Conservation (phyloP, 2,329 filamentous ascomycete genomes). For the Arthrinium puccinioides region DNA sequence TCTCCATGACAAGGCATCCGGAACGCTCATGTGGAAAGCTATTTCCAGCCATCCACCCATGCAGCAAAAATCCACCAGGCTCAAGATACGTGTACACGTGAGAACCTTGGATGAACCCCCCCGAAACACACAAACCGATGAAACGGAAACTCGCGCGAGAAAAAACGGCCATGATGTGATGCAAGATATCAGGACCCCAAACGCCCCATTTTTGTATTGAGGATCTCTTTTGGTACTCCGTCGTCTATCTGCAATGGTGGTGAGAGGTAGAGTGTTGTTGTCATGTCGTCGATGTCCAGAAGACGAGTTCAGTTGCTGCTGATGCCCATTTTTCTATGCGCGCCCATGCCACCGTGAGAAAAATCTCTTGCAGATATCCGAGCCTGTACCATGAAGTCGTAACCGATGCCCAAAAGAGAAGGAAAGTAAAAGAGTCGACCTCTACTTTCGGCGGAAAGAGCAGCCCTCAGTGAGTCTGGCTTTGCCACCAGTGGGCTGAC, state of each 20-base stretch:
- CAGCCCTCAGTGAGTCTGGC: conserved; percentile 98
- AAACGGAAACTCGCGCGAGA: too few species aligned
- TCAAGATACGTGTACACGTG: conserved; percentile 28
- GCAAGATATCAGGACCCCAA: conserved; percentile 74
- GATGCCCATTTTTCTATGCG: conserved; percentile 31
- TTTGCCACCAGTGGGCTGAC: conserved; percentile 99
- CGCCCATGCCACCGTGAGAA: conserved; percentile 38
- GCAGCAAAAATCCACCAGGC: conserved; percentile 30
- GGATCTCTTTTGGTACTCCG: conserved; percentile 53
- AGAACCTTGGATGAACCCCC: too few species aligned
- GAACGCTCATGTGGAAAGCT: conserved; percentile 50
- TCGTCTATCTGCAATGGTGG: conserved; percentile 72
- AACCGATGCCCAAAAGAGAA: conserved; percentile 35
- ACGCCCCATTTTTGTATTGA: conserved; percentile 59
- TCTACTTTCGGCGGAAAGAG: conserved; percentile 99
- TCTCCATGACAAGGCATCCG: conserved; percentile 22
- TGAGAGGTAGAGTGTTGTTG: conserved; percentile 36
- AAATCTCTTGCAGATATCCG: conserved; percentile 50
- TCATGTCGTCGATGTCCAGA: conserved; percentile 26
- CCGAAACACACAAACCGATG: conserved; percentile 29
- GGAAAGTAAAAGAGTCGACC: conserved; percentile 34
- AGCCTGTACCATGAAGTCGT: conserved; percentile 47
- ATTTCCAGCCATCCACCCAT: conserved; percentile 53
- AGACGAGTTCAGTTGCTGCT: conserved; percentile 24
- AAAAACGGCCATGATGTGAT: conserved; percentile 37